Conservation (phyloP, 1,139 yeast genomes). For the Zygosaccharomyces pseudobailii region DNA sequence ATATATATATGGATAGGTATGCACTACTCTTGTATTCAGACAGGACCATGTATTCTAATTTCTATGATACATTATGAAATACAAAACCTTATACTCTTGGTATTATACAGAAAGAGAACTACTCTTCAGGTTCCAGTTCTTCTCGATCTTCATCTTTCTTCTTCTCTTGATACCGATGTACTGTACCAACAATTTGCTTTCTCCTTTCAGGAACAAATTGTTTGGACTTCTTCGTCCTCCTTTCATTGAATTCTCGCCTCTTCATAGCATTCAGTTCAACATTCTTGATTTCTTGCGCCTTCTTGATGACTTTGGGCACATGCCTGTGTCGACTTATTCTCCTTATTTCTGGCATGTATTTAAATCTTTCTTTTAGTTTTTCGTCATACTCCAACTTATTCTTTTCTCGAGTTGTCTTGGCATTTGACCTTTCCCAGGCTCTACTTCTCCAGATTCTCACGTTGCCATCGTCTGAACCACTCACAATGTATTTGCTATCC, state of each 20-base stretch:
- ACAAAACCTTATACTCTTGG: no score
- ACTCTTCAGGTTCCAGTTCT: slow-evolving; percentile 3
- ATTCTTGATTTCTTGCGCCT: slow-evolving; percentile 80
- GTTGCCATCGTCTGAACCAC: slow-evolving; percentile 96
- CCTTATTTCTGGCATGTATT: slow-evolving; percentile 93
- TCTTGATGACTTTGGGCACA: slow-evolving; percentile 78
- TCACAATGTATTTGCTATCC: slow-evolving; percentile 80
- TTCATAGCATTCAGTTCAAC: slow-evolving; percentile 68
- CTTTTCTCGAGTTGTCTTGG: slow-evolving; percentile 76
- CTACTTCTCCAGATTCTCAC: slow-evolving; percentile 87
- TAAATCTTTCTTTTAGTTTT: slow-evolving; percentile 85
- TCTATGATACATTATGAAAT: background rate
- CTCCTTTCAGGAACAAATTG: slow-evolving; percentile 68
- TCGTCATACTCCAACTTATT: slow-evolving; percentile 84
- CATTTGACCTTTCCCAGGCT: slow-evolving; percentile 78
- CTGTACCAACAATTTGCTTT: slow-evolving; percentile 81
- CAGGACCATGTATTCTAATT: slow-evolving; percentile 4
- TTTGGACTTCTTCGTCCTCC: slow-evolving; percentile 66
- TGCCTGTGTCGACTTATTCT: slow-evolving; percentile 91
- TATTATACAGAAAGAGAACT: background rate
- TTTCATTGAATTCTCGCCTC: slow-evolving; percentile 74
- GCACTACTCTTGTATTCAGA: slow-evolving; percentile 9
- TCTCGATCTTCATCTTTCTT: slow-evolving; percentile 8
- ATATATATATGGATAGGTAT: slow-evolving; percentile 9
- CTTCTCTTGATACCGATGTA: slow-evolving; percentile 45